Evolutionary conservation across 495 filamentous ascomycete genomes (phyloP).

Genomic region (Parachaetomium inaequale): DNA sequence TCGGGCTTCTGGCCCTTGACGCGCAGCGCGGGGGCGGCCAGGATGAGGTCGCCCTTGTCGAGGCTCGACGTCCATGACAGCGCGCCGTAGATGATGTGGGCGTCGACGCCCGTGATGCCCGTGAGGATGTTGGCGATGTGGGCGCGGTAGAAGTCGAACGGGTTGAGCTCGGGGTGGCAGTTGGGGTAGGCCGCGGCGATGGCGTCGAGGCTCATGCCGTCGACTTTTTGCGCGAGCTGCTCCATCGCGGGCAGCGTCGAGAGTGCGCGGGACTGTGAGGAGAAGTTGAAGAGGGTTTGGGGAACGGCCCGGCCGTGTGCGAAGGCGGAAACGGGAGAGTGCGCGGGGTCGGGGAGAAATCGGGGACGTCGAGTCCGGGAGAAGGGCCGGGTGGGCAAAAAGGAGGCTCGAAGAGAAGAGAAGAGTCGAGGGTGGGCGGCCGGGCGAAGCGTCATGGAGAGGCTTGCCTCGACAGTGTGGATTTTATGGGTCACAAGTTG

Average conservation of each 20-base stretch:
- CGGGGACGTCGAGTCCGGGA: constrained; percentile 19
- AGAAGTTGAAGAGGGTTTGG: constrained; percentile 1
- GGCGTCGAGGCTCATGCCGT: constrained; percentile 38
- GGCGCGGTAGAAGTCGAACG: constrained; percentile 81
- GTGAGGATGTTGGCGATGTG: constrained; percentile 73
- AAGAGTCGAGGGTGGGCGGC: constrained; percentile 10
- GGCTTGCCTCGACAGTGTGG: neutral
- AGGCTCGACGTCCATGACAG: constrained; percentile 78
- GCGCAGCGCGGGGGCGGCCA: constrained; percentile 75
- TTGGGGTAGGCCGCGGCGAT: constrained; percentile 48
- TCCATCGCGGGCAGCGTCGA: constrained; percentile 31
- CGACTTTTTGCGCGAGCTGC: constrained; percentile 38
- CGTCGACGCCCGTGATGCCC: constrained; percentile 68
- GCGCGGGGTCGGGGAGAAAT: constrained; percentile 13
- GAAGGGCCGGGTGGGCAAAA: constrained; percentile 13
- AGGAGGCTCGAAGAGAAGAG: constrained; percentile 23
- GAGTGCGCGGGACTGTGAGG: constrained; percentile 23
- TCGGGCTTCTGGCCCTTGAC: constrained; percentile 78
- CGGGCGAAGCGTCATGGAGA: constrained; percentile 24
- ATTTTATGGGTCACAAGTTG: constrained; percentile 4
- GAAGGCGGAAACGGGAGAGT: constrained; percentile 14
- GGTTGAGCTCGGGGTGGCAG: constrained; percentile 69
- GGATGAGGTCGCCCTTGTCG: constrained; percentile 84
- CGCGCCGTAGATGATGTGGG: constrained; percentile 69
- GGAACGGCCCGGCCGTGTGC: constrained; percentile 21